Base-by-base conservation (phyloP, 2,329 filamentous ascomycete genomes). In the Bipolaris zeicola region DNA sequence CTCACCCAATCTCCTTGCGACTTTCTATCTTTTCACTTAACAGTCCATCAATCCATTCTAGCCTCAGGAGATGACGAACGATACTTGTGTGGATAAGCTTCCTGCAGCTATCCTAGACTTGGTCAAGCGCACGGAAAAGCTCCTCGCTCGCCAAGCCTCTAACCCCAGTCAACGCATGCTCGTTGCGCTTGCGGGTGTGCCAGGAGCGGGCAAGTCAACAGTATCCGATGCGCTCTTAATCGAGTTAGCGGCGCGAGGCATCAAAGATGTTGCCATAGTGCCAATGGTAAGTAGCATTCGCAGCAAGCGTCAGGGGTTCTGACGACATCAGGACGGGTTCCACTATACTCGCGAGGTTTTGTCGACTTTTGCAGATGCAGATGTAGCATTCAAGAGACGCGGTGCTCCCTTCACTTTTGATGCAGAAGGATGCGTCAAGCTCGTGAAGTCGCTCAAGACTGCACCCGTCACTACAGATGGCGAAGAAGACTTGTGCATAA, bases 321-420 rank as follows among this genome's bases (percentile, higher is more conserved):
- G 37, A 62, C 33, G 5, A 46, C 7, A 24, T 6, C 26, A 70
- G 68, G 68, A 69, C 50, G 67, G 68, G 33, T 69, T 70, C 48
- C 66, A 70, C 26, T 63, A 66, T 33, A 65, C 68, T 1, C 60
- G 67, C 11, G 42, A 65, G 42, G 49, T 50, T 10, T 55, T 69
- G 11, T 60, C 65, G 5, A 44, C 52, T 4, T 67, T 68, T 34
- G 36, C 62, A 14, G 53, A 69, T 48, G 56, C 65, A 3, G 52
- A 61, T 8, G 24, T 52, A n/a, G 67, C 66, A 1, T 69, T 70
- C 34, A 55, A 57, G 24, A 58, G 68, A 39, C 67, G 67, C 18
- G 67, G 68, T 13, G 68, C 66, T 28, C 67, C 67, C 0, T 70
- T 70, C 37, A 69, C 68, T 1, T 70, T 70, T 42, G 63, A 70